Base-by-base conservation (phyloP, 2,329 filamentous ascomycete genomes). In the Rhexocercosporidium sp. region DNA sequence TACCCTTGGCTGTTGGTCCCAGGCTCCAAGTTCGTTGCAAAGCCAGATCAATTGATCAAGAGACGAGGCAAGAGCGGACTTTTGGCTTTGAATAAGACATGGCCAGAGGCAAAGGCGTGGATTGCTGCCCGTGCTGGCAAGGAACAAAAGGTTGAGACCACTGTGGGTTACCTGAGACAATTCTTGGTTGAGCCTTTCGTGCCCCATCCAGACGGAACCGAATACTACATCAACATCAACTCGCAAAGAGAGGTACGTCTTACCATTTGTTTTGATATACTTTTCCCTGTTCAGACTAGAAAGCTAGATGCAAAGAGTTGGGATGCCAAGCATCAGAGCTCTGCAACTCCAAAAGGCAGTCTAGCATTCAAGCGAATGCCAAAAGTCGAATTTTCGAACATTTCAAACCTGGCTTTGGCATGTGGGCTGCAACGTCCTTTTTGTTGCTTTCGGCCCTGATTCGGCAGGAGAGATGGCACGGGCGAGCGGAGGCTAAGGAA, bases 141-240 rank as follows among this genome's bases (percentile, higher is more conserved):
- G 89, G 83, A 88, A 77, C 92, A 97, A 80, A 88, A 94, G 85
- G 96, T 99, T 75, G 96, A 99, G 90, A 91, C 92, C 76, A 90
- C 94, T 75, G 88, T 92, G 72, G 96, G 96, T 80, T 88, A 92
- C 72, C 87, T 99, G 80, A 91, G 94, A 81, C 92, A 96, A 78
- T 99, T 99, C 88, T 87, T 99, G 73, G 94, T 99, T 75, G 96
- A 99, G 89, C 96, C 96, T 62, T 98, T 99, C 79, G 94, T 98
- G 71, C 96, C 95, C 77, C 96, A 99, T 83, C 92, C 94, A 72
- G 88, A 94, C 77, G 91, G 94, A 81, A 97, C 95, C 72, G 96
- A 99, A 84, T 98, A 98, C 86, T 99, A 99, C 85, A 97, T 99
- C 86, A 97, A 97, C 90, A 99, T 99, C 86, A 96, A 97, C 89